phyloP scores from a whole-genome alignment of 2,329 filamentous ascomycete genomes.

The Lasiodiplodia hormozganensis region DNA sequence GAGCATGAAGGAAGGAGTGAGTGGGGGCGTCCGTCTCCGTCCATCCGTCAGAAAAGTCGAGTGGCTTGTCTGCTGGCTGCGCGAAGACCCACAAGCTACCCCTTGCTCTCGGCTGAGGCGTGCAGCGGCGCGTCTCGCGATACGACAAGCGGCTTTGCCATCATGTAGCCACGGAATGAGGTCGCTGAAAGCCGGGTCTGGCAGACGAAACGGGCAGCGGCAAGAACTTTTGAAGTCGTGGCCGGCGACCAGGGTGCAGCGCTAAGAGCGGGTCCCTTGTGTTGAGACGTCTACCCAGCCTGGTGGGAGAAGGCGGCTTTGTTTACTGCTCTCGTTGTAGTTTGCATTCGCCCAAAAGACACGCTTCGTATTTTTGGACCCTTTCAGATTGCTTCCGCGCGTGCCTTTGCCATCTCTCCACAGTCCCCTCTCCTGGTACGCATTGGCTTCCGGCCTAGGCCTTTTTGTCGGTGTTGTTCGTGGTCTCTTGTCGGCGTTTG shows the following conservation, averaged over 20 bases:
- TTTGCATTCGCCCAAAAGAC: background rate
- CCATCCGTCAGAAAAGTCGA: background rate
- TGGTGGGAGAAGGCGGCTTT: background rate
- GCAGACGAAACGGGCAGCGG: background rate
- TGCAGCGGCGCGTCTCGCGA: background rate
- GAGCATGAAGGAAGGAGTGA: too few species aligned
- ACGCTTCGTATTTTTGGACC: background rate
- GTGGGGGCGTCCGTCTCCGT: background rate
- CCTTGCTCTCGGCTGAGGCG: background rate
- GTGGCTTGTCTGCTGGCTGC: too few species aligned
- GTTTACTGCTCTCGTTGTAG: background rate
- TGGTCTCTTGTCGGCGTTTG: background rate
- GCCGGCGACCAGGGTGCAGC: background rate
- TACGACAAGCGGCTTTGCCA: background rate
- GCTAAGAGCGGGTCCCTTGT: background rate
- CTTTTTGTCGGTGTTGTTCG: background rate
- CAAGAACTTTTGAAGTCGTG: slow-evolving; percentile 10
- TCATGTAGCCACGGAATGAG: too few species aligned
- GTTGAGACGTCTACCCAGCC: background rate
- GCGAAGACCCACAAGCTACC: too few species aligned
- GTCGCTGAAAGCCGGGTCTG: background rate
- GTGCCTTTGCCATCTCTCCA: background rate
- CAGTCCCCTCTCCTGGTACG: too few species aligned
- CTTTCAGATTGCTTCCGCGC: background rate
- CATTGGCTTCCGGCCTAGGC: background rate